Percentiles rank a stretch among this genome's conserved stretches.
Conservation (phyloP, 495 filamentous ascomycete genomes). For the Hyphodiscus hymeniophilus region DNA sequence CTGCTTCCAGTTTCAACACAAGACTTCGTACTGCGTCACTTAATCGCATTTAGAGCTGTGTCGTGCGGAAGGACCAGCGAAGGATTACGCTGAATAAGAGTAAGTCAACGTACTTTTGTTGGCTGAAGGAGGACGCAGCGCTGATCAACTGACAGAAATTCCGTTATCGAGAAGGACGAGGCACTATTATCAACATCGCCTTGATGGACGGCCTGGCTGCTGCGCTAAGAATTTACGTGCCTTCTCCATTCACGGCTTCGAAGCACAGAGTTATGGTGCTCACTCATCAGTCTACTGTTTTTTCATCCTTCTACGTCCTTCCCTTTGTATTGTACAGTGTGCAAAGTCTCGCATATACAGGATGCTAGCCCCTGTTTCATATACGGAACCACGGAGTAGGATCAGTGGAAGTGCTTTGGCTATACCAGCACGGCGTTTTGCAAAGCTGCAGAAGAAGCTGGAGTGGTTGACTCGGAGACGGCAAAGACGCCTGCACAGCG, state of each 20-base stretch:
- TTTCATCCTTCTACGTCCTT: neutral
- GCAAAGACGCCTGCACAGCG: slow-evolving; percentile 26
- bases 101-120: slow-evolving; percentile 8
- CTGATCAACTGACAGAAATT: slow-evolving; percentile 31
- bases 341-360: slow-evolving; percentile 31
- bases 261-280: slow-evolving; percentile 32
- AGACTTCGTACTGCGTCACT: no score
- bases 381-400: slow-evolving; percentile 36
- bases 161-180: slow-evolving; percentile 45
- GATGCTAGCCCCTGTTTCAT: slow-evolving; percentile 32
- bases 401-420: slow-evolving; percentile 42
- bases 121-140: neutral
- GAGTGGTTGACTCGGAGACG: slow-evolving; percentile 26
- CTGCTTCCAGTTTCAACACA: no score
- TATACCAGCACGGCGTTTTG: slow-evolving; percentile 34
- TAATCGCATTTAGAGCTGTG: no score
- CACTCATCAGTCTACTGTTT: slow-evolving; percentile 11
- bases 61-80: no score
- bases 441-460: neutral
- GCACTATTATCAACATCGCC: slow-evolving; percentile 60
- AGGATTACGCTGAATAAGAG: no score
- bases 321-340: no score
- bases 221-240: slow-evolving; percentile 11
- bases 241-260: slow-evolving; percentile 30
- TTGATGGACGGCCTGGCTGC: slow-evolving; percentile 60